Conservation (phyloP, 208 protist genomes). For the Leishmania lainsoni region DNA sequence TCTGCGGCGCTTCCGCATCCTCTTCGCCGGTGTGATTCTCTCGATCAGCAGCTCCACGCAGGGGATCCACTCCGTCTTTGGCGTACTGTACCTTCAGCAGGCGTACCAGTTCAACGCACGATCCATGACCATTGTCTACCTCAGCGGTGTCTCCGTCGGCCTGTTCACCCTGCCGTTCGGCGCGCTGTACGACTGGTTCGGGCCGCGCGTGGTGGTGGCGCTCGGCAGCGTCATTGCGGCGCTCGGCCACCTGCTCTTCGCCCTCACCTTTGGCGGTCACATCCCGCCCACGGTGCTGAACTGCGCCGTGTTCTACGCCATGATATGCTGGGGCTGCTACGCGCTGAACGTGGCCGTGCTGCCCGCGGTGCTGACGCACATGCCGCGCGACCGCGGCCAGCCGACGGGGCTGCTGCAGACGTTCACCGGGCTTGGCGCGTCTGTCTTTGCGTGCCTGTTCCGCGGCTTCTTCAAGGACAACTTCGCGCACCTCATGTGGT, state of each 20-base stretch:
- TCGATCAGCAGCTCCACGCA: slow-evolving; percentile 36
- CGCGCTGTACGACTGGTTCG: slow-evolving; percentile 45
- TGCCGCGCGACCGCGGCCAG: slow-evolving; percentile 58
- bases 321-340: slow-evolving; percentile 50
- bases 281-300: slow-evolving; percentile 31
- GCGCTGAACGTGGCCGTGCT: slow-evolving; percentile 42
- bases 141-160: slow-evolving; percentile 28
- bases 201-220: slow-evolving; percentile 28
- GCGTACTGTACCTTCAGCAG: slow-evolving; percentile 34
- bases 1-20: slow-evolving; percentile 37
- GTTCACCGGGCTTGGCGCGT: slow-evolving; percentile 52
- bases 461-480: slow-evolving; percentile 41
- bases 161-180: slow-evolving; percentile 35
- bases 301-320: slow-evolving; percentile 45
- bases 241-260: slow-evolving; percentile 43
- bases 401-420: slow-evolving; percentile 54
- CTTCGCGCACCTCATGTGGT: slow-evolving; percentile 42
- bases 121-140: slow-evolving; percentile 35
- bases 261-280: slow-evolving; percentile 39
- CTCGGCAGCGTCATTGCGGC: slow-evolving; percentile 24
- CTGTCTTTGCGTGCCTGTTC: slow-evolving; percentile 49
- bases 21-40: slow-evolving; percentile 37
- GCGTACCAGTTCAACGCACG: slow-evolving; percentile 24
- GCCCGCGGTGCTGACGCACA: slow-evolving; percentile 42
- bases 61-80: slow-evolving; percentile 41